Conservation (phyloP, 192 early-diverging fungal species). For the Podila horticola region DNA sequence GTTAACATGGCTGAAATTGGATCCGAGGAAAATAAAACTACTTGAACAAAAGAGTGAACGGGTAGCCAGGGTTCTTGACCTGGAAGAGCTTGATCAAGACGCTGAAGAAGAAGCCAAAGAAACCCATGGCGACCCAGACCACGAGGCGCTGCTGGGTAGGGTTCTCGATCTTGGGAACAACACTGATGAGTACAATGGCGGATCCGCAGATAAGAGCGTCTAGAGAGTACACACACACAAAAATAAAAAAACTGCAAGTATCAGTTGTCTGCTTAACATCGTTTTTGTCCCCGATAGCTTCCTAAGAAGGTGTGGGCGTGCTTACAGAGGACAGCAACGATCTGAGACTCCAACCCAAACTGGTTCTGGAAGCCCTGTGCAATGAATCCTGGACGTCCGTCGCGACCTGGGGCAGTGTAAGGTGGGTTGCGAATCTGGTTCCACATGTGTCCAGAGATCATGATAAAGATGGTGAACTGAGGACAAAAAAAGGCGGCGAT, state of each 20-base stretch:
- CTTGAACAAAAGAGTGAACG: conserved; percentile 67
- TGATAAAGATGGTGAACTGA: conserved; percentile 70
- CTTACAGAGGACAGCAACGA: conserved; percentile 79
- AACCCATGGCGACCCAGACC: conserved; percentile 65
- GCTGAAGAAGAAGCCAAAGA: conserved; percentile 76
- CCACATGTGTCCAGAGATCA: conserved; percentile 89
- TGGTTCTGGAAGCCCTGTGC: conserved; percentile 75
- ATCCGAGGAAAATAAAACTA: background rate
- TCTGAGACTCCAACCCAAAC: conserved; percentile 76
- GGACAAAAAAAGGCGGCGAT: background rate
- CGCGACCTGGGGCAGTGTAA: conserved; percentile 60
- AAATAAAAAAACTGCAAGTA: background rate
- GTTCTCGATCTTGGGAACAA: conserved; percentile 66
- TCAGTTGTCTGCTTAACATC: background rate
- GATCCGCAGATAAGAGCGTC: conserved; percentile 68
- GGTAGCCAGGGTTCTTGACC: conserved; percentile 78
- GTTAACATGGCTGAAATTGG: too few relatives aligned
- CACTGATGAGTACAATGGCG: conserved; percentile 61
- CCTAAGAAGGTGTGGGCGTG: background rate
- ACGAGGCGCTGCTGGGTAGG: conserved; percentile 63
- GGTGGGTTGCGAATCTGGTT: conserved; percentile 84
- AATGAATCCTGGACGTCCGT: conserved; percentile 69
- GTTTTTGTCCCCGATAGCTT: background rate
- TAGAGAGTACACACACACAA: conserved; percentile 28
- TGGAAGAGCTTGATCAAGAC: conserved; percentile 73